Percentiles rank a stretch among this genome's conserved stretches.
Conservation (phyloP, 306 rosid genomes). For the Lathyrus sativus region DNA sequence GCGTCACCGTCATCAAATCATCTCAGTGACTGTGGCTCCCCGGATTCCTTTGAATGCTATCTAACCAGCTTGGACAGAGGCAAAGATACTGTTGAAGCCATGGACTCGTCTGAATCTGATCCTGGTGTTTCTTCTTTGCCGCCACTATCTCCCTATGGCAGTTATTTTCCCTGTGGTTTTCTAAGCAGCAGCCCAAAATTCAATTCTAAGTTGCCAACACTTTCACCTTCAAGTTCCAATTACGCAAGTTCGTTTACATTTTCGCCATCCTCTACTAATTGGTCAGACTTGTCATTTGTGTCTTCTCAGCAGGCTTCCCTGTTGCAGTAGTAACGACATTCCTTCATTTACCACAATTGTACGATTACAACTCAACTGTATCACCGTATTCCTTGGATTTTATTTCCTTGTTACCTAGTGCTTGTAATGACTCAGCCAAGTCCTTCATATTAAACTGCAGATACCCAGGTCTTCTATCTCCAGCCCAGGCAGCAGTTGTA, state of each 20-base stretch:
- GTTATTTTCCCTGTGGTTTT: conserved; percentile 61
- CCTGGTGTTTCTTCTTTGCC: conserved; percentile 43
- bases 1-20: conserved; percentile 48
- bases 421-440: too few relatives aligned
- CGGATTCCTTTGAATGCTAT: conserved; percentile 65
- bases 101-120: conserved; percentile 46
- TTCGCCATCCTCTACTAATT: conserved; percentile 89
- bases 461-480: too few relatives aligned
- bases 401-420: too few relatives aligned
- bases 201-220: conserved; percentile 71
- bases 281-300: conserved; percentile 77
- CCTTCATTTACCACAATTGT: too few relatives aligned
- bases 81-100: conserved; percentile 38
- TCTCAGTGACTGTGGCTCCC: conserved; percentile 54
- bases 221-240: conserved; percentile 87
- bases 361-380: too few relatives aligned
- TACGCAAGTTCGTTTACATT: conserved; percentile 75
- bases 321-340: too few relatives aligned
- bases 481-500: too few relatives aligned
- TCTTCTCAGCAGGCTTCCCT: conserved; percentile 76
- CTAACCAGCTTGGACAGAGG: conserved; percentile 38
- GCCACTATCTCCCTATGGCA: conserved; percentile 51
- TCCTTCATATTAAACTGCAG: too few relatives aligned
- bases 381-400: too few relatives aligned
- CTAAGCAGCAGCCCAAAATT: conserved; percentile 53